Conservation (phyloP, 805 yeast genomes). For the Candida xyloterini region DNA sequence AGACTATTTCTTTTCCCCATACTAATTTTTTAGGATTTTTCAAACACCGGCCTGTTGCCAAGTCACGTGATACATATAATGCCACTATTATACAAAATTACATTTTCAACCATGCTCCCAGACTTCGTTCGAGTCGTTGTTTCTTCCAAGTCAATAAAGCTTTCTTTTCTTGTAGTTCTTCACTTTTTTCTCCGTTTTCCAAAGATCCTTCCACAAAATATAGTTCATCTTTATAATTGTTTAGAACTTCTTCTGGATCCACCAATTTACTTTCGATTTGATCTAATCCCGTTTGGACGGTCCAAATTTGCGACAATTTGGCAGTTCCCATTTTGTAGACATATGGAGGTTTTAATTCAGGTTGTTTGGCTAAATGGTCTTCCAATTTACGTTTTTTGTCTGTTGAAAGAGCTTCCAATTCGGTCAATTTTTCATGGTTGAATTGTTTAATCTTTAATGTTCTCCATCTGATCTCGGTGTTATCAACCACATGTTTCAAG, state of each 20-base stretch:
- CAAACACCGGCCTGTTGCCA: conserved; percentile 11
- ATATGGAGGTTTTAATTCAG: conserved; percentile 20
- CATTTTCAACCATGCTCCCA: conserved; percentile 13
- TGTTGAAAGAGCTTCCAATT: conserved; percentile 13
- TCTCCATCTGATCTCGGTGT: conserved; percentile 26
- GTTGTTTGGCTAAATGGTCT: conserved; percentile 16
- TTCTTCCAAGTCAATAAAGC: conserved; percentile 28
- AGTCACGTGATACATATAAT: conserved; percentile 15
- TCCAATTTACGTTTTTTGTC: conserved; percentile 25
- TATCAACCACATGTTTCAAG: conserved; percentile 17
- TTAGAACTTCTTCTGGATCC: conserved; percentile 19
- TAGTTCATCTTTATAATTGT: conserved; percentile 29
- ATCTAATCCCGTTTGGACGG: conserved; percentile 22
- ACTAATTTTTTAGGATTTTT: background rate
- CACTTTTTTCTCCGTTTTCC: background rate
- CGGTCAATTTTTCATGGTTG: conserved; percentile 23
- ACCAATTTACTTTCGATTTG: conserved; percentile 13
- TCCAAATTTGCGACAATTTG: conserved; percentile 29
- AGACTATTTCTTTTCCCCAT: background rate
- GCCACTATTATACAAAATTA: background rate
- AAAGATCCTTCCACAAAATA: conserved; percentile 26
- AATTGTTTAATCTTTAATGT: conserved; percentile 30
- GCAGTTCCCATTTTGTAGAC: conserved; percentile 30
- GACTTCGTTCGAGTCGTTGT: conserved; percentile 19
- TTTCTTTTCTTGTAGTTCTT: conserved; percentile 16